Percentiles rank a stretch among this genome's conserved stretches.
Conservation (phyloP, 2,329 filamentous ascomycete species). For the Colletotrichum truncatum region DNA sequence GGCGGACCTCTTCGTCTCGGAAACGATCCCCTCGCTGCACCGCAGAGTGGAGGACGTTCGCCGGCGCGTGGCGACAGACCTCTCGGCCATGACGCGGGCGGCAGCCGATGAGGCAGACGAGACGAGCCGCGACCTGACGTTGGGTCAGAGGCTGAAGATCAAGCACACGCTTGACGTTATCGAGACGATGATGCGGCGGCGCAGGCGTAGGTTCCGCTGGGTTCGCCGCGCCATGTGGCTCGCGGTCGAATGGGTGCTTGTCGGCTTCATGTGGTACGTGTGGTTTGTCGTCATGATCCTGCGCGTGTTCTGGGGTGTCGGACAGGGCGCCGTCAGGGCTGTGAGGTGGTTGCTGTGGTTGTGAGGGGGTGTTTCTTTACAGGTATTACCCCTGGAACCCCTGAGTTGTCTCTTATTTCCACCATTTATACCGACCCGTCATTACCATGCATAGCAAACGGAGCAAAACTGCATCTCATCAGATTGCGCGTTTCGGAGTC, state of each 20-base stretch:
- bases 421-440: background rate
- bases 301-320: constrained; percentile 70
- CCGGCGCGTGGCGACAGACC: constrained; percentile 58
- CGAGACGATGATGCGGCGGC: constrained; percentile 76
- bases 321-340: constrained; percentile 65
- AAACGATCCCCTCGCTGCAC: constrained; percentile 64
- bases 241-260: constrained; percentile 84
- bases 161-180: constrained; percentile 85
- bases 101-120: constrained; percentile 84
- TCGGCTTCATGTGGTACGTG: constrained; percentile 93
- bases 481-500: background rate
- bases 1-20: constrained; percentile 66
- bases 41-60: constrained; percentile 57
- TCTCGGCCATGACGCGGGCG: constrained; percentile 69
- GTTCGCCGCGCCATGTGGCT: constrained; percentile 81
- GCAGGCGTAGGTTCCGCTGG: constrained; percentile 76
- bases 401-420: background rate
- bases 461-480: constrained; percentile 9
- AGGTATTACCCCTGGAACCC: too few species aligned
- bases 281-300: constrained; percentile 89
- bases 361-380: constrained; percentile 43
- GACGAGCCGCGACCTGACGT: constrained; percentile 78
- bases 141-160: constrained; percentile 79
- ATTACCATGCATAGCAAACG: constrained; percentile 21
- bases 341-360: constrained; percentile 89